phyloP scores from a whole-genome alignment of 228 moss, liverwort and hornwort species.

The Sphagnum magellanicum region DNA sequence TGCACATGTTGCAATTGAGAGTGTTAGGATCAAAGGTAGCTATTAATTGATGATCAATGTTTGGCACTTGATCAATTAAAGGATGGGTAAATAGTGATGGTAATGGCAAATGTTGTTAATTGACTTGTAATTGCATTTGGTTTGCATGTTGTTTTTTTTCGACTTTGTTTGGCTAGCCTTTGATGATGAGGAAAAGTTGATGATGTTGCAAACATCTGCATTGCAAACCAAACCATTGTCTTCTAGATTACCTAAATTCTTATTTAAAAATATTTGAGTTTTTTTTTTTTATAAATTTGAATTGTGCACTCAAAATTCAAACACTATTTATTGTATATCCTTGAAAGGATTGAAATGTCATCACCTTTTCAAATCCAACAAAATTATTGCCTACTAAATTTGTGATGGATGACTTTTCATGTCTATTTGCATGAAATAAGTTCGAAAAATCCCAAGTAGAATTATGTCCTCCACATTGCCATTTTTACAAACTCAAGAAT shows the following conservation, averaged over 20 bases:
- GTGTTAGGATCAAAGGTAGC: constrained; percentile 61
- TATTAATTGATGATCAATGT: constrained; percentile 25
- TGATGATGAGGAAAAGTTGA: constrained; percentile 33
- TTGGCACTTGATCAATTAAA: constrained; percentile 1
- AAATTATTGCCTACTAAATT: too few species aligned
- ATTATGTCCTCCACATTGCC: too few species aligned
- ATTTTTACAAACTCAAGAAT: too few species aligned
- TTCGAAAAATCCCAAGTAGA: too few species aligned
- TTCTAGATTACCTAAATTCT: neutral
- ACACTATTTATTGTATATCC: too few species aligned
- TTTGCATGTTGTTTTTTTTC: constrained; percentile 12
- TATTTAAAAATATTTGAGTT: neutral
- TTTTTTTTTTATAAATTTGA: neutral
- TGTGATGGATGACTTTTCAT: too few species aligned
- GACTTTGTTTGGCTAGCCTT: constrained; percentile 26
- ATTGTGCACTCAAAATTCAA: neutral
- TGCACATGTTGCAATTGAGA: constrained; percentile 73
- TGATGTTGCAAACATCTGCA: constrained; percentile 44
- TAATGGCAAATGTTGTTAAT: constrained; percentile 9
- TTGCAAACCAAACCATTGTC: constrained; percentile 73
- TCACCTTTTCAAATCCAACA: too few species aligned
- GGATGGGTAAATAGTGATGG: constrained; percentile 22
- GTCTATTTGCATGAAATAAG: too few species aligned
- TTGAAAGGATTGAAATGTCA: too few species aligned
- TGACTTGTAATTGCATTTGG: constrained; percentile 5